A percentile compares a stretch with the other conserved stretches of the same genome.
phyloP scores from a whole-genome alignment of 192 early-diverging fungal species.

The Backusella macrospora region DNA sequence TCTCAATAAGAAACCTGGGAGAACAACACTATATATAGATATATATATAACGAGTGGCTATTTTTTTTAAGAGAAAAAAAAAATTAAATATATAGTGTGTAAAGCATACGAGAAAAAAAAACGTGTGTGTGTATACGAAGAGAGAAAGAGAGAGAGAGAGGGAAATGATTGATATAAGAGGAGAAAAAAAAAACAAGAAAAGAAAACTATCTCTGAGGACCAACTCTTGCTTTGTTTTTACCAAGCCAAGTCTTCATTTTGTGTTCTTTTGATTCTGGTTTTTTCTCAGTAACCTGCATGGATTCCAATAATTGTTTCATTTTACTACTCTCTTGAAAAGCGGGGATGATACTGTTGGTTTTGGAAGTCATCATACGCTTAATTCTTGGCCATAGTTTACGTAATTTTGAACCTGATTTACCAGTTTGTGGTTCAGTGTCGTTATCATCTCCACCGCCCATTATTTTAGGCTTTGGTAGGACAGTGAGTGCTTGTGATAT shows the following conservation, averaged over 20 bases:
- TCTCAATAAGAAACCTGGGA: neutral
- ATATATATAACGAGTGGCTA: neutral
- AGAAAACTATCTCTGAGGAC: neutral
- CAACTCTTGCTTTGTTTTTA: constrained; percentile 25
- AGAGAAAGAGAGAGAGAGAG: neutral
- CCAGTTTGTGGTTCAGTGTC: neutral
- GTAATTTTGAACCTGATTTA: constrained; percentile 6
- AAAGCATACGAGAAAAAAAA: neutral
- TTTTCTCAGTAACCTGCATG: constrained; percentile 10
- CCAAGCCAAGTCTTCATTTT: constrained; percentile 20
- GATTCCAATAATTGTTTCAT: constrained; percentile 13
- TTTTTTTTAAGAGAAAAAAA: neutral
- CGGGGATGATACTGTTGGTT: neutral
- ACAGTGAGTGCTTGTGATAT: constrained; percentile 4
- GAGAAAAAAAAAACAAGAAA: neutral
- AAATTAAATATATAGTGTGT: neutral
- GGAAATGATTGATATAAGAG: neutral
- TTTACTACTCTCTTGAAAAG: constrained; percentile 6
- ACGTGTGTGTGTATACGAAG: neutral
- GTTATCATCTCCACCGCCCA: neutral
- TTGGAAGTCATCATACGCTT: constrained; percentile 21
- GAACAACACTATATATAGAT: neutral
- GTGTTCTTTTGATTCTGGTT: neutral
- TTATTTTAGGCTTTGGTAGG: neutral
- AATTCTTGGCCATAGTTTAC: constrained; percentile 22